Evolutionary conservation across 306 rosid genomes (phyloP).

Genomic region (Ammopiptanthus mongolicus): DNA sequence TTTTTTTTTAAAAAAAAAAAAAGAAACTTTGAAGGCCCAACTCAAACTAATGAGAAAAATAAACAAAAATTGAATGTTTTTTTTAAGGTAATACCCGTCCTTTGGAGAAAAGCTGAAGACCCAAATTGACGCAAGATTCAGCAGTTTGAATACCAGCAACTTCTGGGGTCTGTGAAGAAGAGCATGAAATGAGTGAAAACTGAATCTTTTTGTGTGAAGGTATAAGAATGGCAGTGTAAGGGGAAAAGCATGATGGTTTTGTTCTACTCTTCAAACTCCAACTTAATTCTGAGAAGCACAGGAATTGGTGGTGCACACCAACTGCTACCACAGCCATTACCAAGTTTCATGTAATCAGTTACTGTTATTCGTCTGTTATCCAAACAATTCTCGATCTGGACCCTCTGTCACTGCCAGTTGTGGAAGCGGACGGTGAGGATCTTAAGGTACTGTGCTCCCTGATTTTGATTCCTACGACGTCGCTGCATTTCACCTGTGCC

Average conservation of each 20-base stretch:
- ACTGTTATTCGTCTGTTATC: slow-evolving; percentile 18
- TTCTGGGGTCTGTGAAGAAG: slow-evolving; percentile 70
- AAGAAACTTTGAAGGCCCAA: not conserved
- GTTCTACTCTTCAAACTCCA: slow-evolving; percentile 17
- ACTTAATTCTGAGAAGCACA: slow-evolving; percentile 44
- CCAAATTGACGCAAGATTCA: slow-evolving; percentile 77
- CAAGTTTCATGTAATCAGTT: slow-evolving; percentile 13
- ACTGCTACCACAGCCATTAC: slow-evolving; percentile 60
- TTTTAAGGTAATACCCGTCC: slow-evolving; percentile 57
- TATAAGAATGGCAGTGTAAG: slow-evolving; percentile 8
- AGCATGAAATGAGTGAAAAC: slow-evolving; percentile 32
- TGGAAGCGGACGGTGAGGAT: slow-evolving; percentile 24
- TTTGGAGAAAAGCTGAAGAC: slow-evolving; percentile 89
- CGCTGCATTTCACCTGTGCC: not conserved
- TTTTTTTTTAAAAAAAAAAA: not conserved
- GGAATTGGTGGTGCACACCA: slow-evolving; percentile 47
- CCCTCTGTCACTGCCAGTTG: not conserved
- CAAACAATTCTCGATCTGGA: slow-evolving; percentile 8
- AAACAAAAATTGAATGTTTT: not conserved
- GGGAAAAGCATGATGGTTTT: slow-evolving; percentile 35
- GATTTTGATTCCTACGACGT: not conserved
- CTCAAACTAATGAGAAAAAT: not conserved
- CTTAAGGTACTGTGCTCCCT: not conserved
- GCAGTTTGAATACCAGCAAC: slow-evolving; percentile 55
- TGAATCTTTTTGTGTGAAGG: slow-evolving; percentile 25